Base-by-base conservation (phyloP, 768 basidiomycete genomes). In the Leccinum pellstonianum region DNA sequence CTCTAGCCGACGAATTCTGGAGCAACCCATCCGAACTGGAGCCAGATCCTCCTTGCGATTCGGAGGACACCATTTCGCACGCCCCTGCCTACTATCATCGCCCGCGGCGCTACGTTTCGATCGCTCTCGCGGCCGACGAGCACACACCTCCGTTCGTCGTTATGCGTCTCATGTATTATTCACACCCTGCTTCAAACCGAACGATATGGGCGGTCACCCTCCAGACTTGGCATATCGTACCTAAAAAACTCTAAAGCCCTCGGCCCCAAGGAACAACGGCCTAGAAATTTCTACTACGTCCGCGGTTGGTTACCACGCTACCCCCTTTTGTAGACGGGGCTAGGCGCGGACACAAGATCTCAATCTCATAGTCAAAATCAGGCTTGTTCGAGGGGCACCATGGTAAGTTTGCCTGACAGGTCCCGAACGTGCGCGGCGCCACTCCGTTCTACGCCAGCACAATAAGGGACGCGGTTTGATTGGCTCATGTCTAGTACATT, bases 261-360 rank as follows among this genome's bases (percentile, higher is more conserved):
- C 70, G 70, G 70, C 60, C 64, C 70, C 70, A 72, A 27, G 70
- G 70, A 63, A 54, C 37, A 35, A 52, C 35, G 17, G 14, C 15
- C 25, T 41, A 37, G 50, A 58, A 48, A 58, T 47, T 27, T 53
- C n/a, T 48, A 59, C 58, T 55, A 61, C 23, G 14, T 48, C 70
- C 62, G 66, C 54, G 59, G 63, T 62, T 46, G 58, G 52, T 64
- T 62, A 38, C 70, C 70, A 70, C 70, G 17, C 59, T 70, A 68
- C 50, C 70, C 25, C 69, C 64, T 47, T 64, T 63, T 56, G 60
- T 57, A 23, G 43, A 52, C 59, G 56, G 67, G 56, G 57, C 46
- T 52, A 54, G 52, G 37, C 59, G 43, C 43, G 52, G 57, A 29
- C 33, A 51, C 50, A 7, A 51, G 59, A 69, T 66, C 64, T 35